Evolutionary conservation across 2,329 filamentous ascomycete species (phyloP), one percentile per base, ranked within the genome.

Genomic region (Drechslerella dactyloides): DNA sequence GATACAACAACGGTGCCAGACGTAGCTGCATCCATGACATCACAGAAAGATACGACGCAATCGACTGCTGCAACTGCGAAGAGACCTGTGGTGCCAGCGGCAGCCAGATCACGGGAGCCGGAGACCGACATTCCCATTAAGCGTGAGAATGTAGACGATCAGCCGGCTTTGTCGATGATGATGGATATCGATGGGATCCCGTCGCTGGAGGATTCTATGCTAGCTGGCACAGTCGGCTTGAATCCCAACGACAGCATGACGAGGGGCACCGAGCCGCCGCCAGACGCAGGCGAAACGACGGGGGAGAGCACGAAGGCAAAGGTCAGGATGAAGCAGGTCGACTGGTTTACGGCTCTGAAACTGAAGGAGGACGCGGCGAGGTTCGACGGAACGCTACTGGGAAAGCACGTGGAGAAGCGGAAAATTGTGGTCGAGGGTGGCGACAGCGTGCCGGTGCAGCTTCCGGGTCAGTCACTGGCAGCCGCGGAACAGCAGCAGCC

Each of bases 71-170:
- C 46, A 19, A 15, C 30, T 21, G 17, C 55, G 19, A 55, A 60
- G 21, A 57, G 19, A 51, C 46, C 58, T 17, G 37, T 30, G 15
- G 44, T 21, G 19, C 21, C 44, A n/a, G 50, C 21, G 10, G 6
- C 50, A 13, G 55, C 61, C 13, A 60, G 40, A 35, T 11, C 42
- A 48, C 44, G 46, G 30, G 65, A 65, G 8, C 15, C 35, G 24
- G 68, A 72, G 24, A 72, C 68, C 23, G 68, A 72, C 55, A 72
- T 72, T 57, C 68, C 68, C 42, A 72, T 72, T 72, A 72, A 72
- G 68, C 68, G 68, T 61, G 68, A 72, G 60, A 61, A 55, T 65
- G 54, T 65, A 17, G 68, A 72, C 21, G 68, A 72, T 50, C 68
- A 72, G 30, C 56, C 60, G 54, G 56, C 55, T 11, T 54, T 59